Evolutionary conservation across 345 rosid species (phyloP), one percentile per base, ranked within the genome.

Genomic region (Populus tremula): DNA sequence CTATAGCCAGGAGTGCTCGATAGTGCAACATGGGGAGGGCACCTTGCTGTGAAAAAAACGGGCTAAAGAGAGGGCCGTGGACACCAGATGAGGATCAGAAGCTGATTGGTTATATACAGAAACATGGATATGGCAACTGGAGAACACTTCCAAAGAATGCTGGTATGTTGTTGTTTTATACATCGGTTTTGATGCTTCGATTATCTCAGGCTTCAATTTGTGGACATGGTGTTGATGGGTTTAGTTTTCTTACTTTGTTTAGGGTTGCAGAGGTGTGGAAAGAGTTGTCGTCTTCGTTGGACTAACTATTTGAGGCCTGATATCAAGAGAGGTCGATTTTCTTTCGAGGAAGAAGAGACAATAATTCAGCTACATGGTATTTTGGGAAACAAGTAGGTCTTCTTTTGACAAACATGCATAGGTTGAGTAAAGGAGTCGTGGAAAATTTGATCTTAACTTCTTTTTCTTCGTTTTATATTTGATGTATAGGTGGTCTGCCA

Each of bases 221-320:
- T 21, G 4, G 10, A 20, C 14, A 11, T 45, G 18, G 12, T 13
- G 31, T 33, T 31, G 18, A n/a, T 47, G 67, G 20, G 20, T 43
- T 25, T 41, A 2, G 12, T 41, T n/a, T 68, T 35, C 20, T 11
- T 16, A 2, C 25, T 8, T 11, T 31, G 36, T 35, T 10, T 16
- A 81, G 84, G 81, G 41, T 47, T 81, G 43, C 78, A 73, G 49
- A 81, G 84, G 49, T 81, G 84, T 73, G 84, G 84, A 73, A 81
- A 81, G 64, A 81, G 84, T 9, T 81, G 84, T 31, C 84, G 84
- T 73, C 80, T 81, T 59, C 84, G 84, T 63, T 81, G 84, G 84
- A 77, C 84, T 16, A 81, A 81, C 23, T 81, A 81, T 69, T 6
- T 81, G 66, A 36, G 81, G 54, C 84, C 84, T 8, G 84, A 81